Percentiles rank a stretch among this genome's conserved stretches.
Conservation (phyloP, 345 rosid species). For the Syzygium grande region DNA sequence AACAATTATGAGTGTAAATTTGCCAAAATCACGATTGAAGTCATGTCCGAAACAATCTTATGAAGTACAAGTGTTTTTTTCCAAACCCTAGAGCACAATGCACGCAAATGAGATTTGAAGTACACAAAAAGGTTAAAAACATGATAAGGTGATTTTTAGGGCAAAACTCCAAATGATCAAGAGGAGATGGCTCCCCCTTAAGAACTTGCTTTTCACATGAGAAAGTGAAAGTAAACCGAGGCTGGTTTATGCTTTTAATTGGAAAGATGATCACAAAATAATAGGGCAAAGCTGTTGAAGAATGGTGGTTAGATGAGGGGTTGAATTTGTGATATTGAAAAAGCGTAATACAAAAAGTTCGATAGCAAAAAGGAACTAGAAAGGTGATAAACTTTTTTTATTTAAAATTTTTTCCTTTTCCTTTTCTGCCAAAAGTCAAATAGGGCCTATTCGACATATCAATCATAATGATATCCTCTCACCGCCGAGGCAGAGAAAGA, state of each 20-base stretch:
- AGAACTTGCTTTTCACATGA: neutral
- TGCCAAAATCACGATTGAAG: neutral
- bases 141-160: neutral
- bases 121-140: neutral
- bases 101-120: neutral
- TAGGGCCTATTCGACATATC: conserved; percentile 45
- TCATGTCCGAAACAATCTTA: neutral
- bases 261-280: conserved; percentile 32
- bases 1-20: neutral
- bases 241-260: conserved; percentile 11
- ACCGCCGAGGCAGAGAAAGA: conserved; percentile 38
- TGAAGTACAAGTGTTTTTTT: neutral
- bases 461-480: conserved; percentile 66
- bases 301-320: conserved; percentile 41
- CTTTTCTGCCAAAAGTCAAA: conserved; percentile 43
- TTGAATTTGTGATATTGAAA: neutral
- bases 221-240: neutral
- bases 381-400: neutral
- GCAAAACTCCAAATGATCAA: neutral
- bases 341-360: neutral
- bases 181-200: neutral
- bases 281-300: conserved; percentile 38
- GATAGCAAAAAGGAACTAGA: neutral
- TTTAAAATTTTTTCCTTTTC: neutral
- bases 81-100: neutral